Conservation (phyloP, 2,329 filamentous ascomycete species). For the Colletotrichum cereale region DNA sequence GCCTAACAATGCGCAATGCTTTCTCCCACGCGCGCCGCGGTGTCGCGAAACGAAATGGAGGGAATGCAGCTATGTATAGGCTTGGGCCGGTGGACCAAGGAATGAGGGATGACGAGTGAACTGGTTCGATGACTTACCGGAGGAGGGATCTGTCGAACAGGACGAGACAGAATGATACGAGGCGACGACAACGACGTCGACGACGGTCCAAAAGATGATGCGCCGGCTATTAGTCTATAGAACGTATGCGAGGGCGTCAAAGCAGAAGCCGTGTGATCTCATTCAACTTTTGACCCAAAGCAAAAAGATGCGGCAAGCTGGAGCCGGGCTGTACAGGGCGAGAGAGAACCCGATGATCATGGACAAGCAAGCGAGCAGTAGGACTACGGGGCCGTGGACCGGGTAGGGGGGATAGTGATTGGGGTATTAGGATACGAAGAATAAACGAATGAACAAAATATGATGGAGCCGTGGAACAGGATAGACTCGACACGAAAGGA, state of each 20-base stretch:
- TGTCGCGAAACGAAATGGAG: conserved; percentile 17
- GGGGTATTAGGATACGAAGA: conserved; percentile 37
- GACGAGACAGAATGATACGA: conserved; percentile 20
- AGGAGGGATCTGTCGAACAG: conserved; percentile 17
- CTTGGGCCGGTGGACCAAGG: conserved; percentile 18
- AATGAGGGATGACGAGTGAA: conserved; percentile 37
- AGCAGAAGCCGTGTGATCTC: conserved; percentile 37
- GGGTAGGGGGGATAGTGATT: conserved; percentile 9
- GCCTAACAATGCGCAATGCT: conserved; percentile 7
- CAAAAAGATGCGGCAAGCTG: conserved; percentile 34
- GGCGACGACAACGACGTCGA: conserved; percentile 1
- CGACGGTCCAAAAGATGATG: conserved; percentile 1
- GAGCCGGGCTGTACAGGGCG: conserved; percentile 9
- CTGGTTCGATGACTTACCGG: conserved; percentile 32
- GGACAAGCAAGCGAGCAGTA: conserved; percentile 16
- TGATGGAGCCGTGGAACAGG: conserved; percentile 19
- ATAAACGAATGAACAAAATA: conserved; percentile 32
- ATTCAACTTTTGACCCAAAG: conserved; percentile 39
- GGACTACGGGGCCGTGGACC: conserved; percentile 20
- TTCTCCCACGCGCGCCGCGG: conserved; percentile 19
- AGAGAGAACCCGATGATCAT: conserved; percentile 1
- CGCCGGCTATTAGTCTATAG: conserved; percentile 39
- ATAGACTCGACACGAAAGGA: conserved; percentile 34
- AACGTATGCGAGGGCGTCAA: conserved; percentile 29
- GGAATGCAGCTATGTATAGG: conserved; percentile 28